Base-by-base conservation (phyloP, 257 asterid genomes). In the Solanum paucissectum region DNA sequence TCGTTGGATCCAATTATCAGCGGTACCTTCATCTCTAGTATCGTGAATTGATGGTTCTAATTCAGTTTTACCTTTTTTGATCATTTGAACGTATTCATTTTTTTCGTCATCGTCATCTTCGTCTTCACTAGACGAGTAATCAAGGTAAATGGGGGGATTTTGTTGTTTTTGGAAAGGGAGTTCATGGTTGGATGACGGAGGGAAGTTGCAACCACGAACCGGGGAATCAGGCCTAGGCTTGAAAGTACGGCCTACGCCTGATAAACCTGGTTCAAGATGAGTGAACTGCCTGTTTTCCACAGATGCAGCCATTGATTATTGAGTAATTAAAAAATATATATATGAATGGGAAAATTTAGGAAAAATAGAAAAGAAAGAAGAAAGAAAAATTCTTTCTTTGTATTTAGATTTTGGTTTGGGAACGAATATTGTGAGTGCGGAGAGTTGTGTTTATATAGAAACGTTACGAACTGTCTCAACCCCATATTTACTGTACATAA, bases 1-100 rank as follows among this genome's bases (percentile, higher is more conserved):
- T 27, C 99, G 95, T 87, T 89, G 93, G 14, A 97, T 90, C 99
- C 99, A 97, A 44, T 90, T 90, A 85, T 97, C 99, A 33, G 97
- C 90, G 12, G 99, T 95, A 79, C 89, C 83, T 88, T 92, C 95
- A 85, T 97, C 99, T 2, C 98, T 82, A 0, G 94, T 68, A 89
- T 97, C 98, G 9, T 88, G 88, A 9, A 90, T 89, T 14, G 98
- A 93, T 2, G 94, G 95, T 25, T 97, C 99, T 3, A 94, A 20
- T 88, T 95, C 98, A 11, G 94, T 90, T 84, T 88, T 92, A 13
- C 91, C 94, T 27, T 94, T 94, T 29, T 90, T 90, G 2, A 94
- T 92, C 3, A 89, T 87, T 2, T 72, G 73, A 0, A 75, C 29
- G 85, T 92, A 94, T 5, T 87, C 88, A 1, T 27, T 84, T 5